These are phyloP conservation scores for Fusarium tupiense DNA, from an alignment of 2,329 filamentous ascomycete genomes.

Conservation along the genomic window DNA sequence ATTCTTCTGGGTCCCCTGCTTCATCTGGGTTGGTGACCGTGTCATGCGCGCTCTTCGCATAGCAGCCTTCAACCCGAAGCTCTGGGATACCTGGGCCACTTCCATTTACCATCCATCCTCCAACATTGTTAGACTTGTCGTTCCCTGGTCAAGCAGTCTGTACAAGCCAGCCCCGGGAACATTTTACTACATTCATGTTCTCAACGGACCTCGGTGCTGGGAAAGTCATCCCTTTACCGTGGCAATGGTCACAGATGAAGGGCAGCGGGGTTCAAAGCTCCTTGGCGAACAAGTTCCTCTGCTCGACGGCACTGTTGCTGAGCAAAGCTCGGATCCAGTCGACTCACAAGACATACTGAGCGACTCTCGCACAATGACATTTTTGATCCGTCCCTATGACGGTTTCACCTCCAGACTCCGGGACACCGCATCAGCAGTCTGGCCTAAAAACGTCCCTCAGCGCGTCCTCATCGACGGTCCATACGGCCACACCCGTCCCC, in stretches of 20 bases:
- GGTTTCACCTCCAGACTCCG: constrained; percentile 54
- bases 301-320: constrained; percentile 33
- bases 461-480: constrained; percentile 57
- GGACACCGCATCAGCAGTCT: constrained; percentile 41
- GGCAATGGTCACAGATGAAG: constrained; percentile 43
- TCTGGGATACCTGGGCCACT: constrained; percentile 49
- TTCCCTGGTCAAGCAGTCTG: constrained; percentile 48
- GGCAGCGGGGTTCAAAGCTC: constrained; percentile 23
- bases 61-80: constrained; percentile 51
- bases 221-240: constrained; percentile 63
- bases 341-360: not conserved
- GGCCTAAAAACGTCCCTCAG: constrained; percentile 41
- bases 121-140: constrained; percentile 54
- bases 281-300: constrained; percentile 48
- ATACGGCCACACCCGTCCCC: constrained; percentile 53
- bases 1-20: constrained; percentile 60
- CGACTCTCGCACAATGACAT: constrained; percentile 46
- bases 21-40: constrained; percentile 62
- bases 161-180: constrained; percentile 53
- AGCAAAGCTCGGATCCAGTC: not conserved
- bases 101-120: constrained; percentile 50
- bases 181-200: constrained; percentile 57
- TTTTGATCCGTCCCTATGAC: constrained; percentile 58
- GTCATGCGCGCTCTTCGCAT: constrained; percentile 56
- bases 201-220: constrained; percentile 54